Evolutionary conservation across 768 basidiomycete species (phyloP).

Genomic region (Galerina marginata): DNA sequence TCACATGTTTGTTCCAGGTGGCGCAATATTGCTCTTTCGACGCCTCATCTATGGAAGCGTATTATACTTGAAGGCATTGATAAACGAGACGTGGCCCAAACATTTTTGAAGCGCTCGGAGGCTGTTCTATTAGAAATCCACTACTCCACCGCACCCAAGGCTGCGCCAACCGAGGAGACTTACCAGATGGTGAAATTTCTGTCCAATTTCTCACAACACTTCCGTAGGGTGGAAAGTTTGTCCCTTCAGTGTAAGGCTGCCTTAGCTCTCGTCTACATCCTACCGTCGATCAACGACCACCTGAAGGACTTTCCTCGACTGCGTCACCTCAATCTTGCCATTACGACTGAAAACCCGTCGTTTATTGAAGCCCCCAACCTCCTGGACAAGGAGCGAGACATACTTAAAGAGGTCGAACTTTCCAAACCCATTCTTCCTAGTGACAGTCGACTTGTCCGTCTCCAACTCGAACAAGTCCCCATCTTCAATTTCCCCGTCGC

Average conservation of each 20-base stretch:
- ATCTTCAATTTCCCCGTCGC: conserved; percentile 40
- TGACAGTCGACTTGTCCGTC: conserved; percentile 32
- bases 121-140: conserved; percentile 39
- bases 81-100: conserved; percentile 9
- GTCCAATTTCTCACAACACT: conserved; percentile 22
- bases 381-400: conserved; percentile 13
- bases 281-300: conserved; percentile 22
- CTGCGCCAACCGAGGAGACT: conserved; percentile 17
- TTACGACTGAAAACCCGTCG: conserved; percentile 22
- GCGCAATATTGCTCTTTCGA: conserved; percentile 49
- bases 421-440: conserved; percentile 2
- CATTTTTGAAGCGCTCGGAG: conserved; percentile 43
- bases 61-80: conserved; percentile 23
- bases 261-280: conserved; percentile 22
- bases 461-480: conserved; percentile 49
- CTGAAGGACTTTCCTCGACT: conserved; percentile 21
- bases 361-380: conserved; percentile 21
- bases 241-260: conserved; percentile 23
- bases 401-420: neutral
- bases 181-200: conserved; percentile 31
- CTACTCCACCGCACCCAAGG: conserved; percentile 29
- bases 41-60: conserved; percentile 50
- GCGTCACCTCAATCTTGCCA: conserved; percentile 23
- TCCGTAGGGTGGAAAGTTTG: conserved; percentile 31
- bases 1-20: conserved; percentile 58